Base-by-base conservation (phyloP, 2,329 filamentous ascomycete genomes). In the Fusarium sp. region DNA sequence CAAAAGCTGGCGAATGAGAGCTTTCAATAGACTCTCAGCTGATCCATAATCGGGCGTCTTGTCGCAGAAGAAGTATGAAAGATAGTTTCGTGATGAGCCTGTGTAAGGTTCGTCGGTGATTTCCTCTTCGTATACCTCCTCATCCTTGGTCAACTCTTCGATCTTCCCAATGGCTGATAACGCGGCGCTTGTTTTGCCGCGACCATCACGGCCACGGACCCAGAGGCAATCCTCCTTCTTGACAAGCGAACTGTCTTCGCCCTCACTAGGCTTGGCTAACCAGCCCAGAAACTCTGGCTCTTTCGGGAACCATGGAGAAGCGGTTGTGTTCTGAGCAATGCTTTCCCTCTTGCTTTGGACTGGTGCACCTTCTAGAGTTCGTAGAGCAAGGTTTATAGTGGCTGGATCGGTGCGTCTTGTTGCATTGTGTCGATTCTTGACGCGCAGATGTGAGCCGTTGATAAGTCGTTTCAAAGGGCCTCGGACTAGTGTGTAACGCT, bases 51-150 rank as follows among this genome's bases (percentile, higher is more conserved):
- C 83, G 3, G 76, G 52, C 0, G 78, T 75, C 10, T 78, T 71
- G n/a, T 84, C 83, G 56, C 84, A 85, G 44, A 85, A 81, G 74
- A 85, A 85, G 66, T 84, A 85, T 0, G 82, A 82, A 9, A 84
- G 73, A 5, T 84, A 64, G 12, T 59, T 51, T 3, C 42, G 26
- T 2, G 79, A 76, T 49, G 80, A 69, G 6, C 71, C 74, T 6
- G 35, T 26, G 8, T 42, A 31, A 1, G 51, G 20, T 5, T 20
- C 45, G 3, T 70, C 66, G 15, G 75, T 58, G 9, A 77, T 70
- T 7, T 77, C 67, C 3, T 72, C 75, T 31, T 84, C 82, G 7
- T 81, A 71, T 1, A 84, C 66, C 11, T 79, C 82, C 2, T 70
- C 66, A 1, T 57, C 58, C 31, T 76, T 68, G 14, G 80, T 69